phyloP scores from a whole-genome alignment of 2,329 filamentous ascomycete genomes.

The Botrytis aclada region DNA sequence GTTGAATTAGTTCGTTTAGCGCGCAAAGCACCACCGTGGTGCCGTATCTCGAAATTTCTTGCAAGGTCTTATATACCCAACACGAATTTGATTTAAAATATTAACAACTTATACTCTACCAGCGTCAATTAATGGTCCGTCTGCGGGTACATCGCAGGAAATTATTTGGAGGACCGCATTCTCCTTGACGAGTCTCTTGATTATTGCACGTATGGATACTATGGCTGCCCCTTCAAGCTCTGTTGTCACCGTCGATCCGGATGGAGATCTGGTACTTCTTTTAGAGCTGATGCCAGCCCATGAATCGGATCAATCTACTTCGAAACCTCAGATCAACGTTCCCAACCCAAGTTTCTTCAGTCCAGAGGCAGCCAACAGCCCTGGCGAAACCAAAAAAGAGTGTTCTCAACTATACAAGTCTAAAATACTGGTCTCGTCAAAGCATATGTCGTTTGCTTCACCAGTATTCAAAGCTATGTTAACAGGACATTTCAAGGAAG shows the following conservation, averaged over 20 bases:
- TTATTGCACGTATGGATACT: not conserved
- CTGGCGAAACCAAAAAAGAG: not conserved
- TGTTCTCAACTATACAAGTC: not conserved
- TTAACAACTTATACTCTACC: not conserved
- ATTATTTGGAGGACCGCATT: not conserved
- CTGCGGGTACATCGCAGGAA: too few relatives aligned
- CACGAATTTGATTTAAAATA: not conserved
- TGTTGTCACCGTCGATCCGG: not conserved
- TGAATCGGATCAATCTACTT: not conserved
- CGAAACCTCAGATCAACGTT: not conserved
- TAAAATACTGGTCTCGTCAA: not conserved
- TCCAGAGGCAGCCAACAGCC: too few relatives aligned
- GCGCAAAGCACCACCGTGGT: not conserved
- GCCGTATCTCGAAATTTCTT: not conserved
- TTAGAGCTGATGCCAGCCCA: not conserved
- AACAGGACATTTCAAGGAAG: not conserved
- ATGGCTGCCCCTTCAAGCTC: not conserved
- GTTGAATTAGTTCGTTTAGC: not conserved
- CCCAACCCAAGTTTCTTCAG: too few relatives aligned
- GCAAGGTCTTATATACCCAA: not conserved
- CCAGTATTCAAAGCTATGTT: conserved; percentile 13
- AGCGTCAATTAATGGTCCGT: not conserved
- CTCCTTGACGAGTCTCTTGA: not conserved
- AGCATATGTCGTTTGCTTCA: conserved; percentile 15
- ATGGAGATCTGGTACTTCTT: conserved; percentile 3